Conservation (phyloP, 2,329 filamentous ascomycete genomes). For the Calonectria hongkongensis region DNA sequence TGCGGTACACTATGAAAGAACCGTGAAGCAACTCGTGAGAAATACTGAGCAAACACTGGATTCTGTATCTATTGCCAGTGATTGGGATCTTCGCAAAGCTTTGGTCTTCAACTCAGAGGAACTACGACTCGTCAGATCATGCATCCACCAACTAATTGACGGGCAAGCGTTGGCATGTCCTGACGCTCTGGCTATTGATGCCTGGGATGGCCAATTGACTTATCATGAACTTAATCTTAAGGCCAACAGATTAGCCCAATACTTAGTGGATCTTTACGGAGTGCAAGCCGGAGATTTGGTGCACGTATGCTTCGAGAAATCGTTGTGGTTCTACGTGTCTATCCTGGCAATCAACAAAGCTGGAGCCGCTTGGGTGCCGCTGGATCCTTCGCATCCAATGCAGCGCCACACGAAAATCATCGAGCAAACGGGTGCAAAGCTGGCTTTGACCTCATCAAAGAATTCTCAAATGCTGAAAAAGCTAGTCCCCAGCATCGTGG, state of each 20-base stretch:
- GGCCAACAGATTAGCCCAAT: background rate
- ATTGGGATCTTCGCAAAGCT: background rate
- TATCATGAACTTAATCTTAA: background rate
- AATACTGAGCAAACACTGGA: background rate
- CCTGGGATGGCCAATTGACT: constrained; percentile 5
- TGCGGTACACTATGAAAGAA: background rate
- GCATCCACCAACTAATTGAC: background rate
- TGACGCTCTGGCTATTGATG: constrained; percentile 1
- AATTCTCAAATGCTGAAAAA: background rate
- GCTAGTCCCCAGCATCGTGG: background rate
- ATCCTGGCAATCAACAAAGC: constrained; percentile 29
- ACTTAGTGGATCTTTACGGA: background rate
- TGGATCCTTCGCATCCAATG: constrained; percentile 24
- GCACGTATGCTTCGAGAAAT: constrained; percentile 20
- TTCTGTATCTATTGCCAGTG: background rate
- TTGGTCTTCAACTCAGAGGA: background rate
- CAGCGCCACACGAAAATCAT: constrained; percentile 3
- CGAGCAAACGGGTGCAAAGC: background rate
- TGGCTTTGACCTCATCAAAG: background rate
- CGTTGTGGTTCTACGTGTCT: constrained; percentile 14
- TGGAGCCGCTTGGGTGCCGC: background rate
- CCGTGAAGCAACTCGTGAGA: background rate
- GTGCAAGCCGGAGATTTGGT: constrained; percentile 1
- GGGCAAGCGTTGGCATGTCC: background rate
- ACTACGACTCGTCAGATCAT: background rate